These are phyloP conservation scores for Leucoagaricus sp. DNA, from an alignment of 1,284 basidiomycete species.

Conservation along the genomic window DNA sequence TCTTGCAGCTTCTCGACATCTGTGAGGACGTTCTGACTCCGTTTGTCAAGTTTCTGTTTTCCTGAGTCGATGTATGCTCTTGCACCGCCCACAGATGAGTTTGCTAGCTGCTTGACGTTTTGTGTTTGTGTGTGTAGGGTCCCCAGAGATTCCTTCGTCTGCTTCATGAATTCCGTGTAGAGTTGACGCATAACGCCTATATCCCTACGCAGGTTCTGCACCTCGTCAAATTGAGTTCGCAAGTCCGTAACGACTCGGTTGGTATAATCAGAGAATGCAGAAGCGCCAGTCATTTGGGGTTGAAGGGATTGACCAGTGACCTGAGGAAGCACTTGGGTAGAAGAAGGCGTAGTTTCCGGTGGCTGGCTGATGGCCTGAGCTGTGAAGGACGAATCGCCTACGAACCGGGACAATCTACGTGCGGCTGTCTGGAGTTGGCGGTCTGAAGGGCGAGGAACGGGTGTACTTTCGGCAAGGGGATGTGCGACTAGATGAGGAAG, in stretches of 20 bases:
- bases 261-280: conserved; percentile 71
- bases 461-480: conserved; percentile 60
- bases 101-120: conserved; percentile 85
- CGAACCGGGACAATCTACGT: conserved; percentile 66
- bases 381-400: conserved; percentile 39
- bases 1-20: conserved; percentile 95
- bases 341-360: conserved; percentile 26
- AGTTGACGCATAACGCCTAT: conserved; percentile 92
- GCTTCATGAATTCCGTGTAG: conserved; percentile 90
- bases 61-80: conserved; percentile 90
- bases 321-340: conserved; percentile 52
- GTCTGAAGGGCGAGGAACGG: conserved; percentile 69
- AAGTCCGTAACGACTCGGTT: conserved; percentile 78
- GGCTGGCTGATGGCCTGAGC: conserved; percentile 18
- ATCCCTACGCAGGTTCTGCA: conserved; percentile 91
- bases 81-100: conserved; percentile 81
- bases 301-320: conserved; percentile 67
- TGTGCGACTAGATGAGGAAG: conserved; percentile 49
- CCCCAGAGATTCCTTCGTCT: conserved; percentile 84
- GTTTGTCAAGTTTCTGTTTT: conserved; percentile 86
- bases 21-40: conserved; percentile 89
- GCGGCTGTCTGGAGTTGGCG: conserved; percentile 72
- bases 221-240: conserved; percentile 91
- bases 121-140: conserved; percentile 82
- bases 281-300: conserved; percentile 74